A percentile compares a stretch with the other conserved stretches of the same genome.
phyloP scores from a whole-genome alignment of 129 eudicot species.

The Tagetes erecta region DNA sequence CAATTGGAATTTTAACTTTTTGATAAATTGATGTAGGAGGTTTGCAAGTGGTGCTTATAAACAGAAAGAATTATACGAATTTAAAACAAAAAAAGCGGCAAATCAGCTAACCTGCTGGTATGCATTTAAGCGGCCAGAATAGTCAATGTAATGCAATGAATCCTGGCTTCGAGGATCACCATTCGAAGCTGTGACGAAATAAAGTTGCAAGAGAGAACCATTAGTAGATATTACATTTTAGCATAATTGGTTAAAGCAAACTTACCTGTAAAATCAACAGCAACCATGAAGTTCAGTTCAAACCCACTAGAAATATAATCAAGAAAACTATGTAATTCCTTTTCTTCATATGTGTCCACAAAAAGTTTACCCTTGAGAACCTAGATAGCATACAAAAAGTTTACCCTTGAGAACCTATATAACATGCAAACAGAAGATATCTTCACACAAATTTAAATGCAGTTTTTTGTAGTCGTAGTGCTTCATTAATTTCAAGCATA shows the following conservation, averaged over 20 bases:
- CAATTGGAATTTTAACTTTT: background rate
- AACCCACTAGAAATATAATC: conserved; percentile 94
- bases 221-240: background rate
- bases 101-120: conserved; percentile 74
- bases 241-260: background rate
- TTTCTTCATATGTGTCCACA: conserved; percentile 73
- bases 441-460: conserved; percentile 13
- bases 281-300: conserved; percentile 97
- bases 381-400: conserved; percentile 35
- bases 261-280: conserved; percentile 92
- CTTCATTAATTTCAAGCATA: background rate
- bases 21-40: background rate
- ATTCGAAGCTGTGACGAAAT: conserved; percentile 64
- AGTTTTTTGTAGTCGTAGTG: background rate
- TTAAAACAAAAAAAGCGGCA: conserved; percentile 1
- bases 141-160: conserved; percentile 87
- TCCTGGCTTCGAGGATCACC: conserved; percentile 66
- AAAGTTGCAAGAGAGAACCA: conserved; percentile 11
- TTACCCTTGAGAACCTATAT: conserved; percentile 76
- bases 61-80: background rate
- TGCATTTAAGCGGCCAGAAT: conserved; percentile 76
- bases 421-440: background rate
- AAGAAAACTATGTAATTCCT: conserved; percentile 66
- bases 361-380: conserved; percentile 79
- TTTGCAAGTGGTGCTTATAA: background rate